Conservation (phyloP, 352 stramenopile species). For the Plasmopara viticola region DNA sequence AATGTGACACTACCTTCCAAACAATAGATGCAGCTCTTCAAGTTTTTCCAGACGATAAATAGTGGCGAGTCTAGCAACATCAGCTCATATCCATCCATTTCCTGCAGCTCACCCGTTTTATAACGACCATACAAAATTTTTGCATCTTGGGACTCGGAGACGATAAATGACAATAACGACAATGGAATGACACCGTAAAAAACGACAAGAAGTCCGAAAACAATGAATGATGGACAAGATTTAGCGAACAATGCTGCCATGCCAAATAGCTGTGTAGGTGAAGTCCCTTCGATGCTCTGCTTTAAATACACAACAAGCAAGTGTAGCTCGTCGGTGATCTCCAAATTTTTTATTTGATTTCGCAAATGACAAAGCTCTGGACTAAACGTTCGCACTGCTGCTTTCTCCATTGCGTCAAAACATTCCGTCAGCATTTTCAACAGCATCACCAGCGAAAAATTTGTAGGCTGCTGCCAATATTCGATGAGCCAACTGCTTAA, state of each 20-base stretch:
- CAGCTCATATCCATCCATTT: conserved; percentile 60
- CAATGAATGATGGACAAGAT: conserved; percentile 57
- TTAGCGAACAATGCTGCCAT: conserved; percentile 48
- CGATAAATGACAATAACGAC: conserved; percentile 52
- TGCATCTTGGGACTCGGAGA: conserved; percentile 36
- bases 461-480: conserved; percentile 76
- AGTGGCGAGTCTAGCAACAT: conserved; percentile 65
- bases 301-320: conserved; percentile 65
- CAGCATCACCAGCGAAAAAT: conserved; percentile 72
- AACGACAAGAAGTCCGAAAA: conserved; percentile 36
- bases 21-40: conserved; percentile 63
- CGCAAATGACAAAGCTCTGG: conserved; percentile 47
- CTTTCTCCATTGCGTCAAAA: conserved; percentile 47
- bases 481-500: conserved; percentile 65
- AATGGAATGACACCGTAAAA: conserved; percentile 53
- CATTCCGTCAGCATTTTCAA: conserved; percentile 49
- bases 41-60: conserved; percentile 64
- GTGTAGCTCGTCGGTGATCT: conserved; percentile 39
- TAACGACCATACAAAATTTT: conserved; percentile 26
- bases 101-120: conserved; percentile 30
- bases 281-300: conserved; percentile 43
- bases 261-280: conserved; percentile 36
- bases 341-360: conserved; percentile 37
- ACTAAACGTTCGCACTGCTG: conserved; percentile 41
- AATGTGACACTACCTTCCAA: conserved; percentile 61